Evolutionary conservation across 1,284 basidiomycete species (phyloP).

Genomic region (Pseudozyma thailandica): DNA sequence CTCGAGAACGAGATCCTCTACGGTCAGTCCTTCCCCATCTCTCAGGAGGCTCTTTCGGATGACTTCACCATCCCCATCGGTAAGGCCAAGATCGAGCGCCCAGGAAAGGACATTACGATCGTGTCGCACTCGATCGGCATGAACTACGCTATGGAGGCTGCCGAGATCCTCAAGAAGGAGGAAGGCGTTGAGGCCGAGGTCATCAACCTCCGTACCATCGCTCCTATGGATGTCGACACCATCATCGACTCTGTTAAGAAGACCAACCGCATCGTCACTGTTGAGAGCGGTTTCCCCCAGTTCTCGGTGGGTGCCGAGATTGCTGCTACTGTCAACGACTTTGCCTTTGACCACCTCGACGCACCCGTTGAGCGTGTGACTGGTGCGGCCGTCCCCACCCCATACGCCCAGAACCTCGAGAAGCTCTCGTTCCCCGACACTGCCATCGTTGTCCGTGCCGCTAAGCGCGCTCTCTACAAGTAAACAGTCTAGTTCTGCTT

Average conservation of each 20-base stretch:
- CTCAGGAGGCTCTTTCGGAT: conserved; percentile 91
- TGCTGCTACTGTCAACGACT: conserved; percentile 83
- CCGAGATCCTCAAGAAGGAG: conserved; percentile 88
- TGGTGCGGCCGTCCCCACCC: conserved; percentile 76
- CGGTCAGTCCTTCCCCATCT: conserved; percentile 95
- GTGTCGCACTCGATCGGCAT: conserved; percentile 78
- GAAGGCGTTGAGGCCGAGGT: conserved; percentile 94
- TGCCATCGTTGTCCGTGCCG: conserved; percentile 57
- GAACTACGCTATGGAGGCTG: conserved; percentile 74
- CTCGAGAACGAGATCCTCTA: conserved; percentile 99
- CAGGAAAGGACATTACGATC: conserved; percentile 91
- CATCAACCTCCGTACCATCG: conserved; percentile 93
- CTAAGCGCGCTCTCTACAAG: conserved; percentile 65
- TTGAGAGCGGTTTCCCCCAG: conserved; percentile 97
- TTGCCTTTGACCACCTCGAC: conserved; percentile 74
- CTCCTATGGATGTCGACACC: conserved; percentile 95
- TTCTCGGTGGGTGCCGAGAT: conserved; percentile 99
- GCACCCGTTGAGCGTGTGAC: conserved; percentile 97
- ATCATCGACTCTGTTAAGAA: conserved; percentile 97
- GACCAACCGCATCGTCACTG: conserved; percentile 93
- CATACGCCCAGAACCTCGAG: conserved; percentile 73
- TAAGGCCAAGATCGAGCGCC: conserved; percentile 94
- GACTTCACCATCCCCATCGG: conserved; percentile 93
- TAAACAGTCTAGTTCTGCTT: too few species aligned
- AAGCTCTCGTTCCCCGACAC: conserved; percentile 63